Percentiles rank a stretch among this genome's conserved stretches.
Evolutionary conservation across 805 yeast species (phyloP).

Genomic region (Tanozyma kutaoensis): DNA sequence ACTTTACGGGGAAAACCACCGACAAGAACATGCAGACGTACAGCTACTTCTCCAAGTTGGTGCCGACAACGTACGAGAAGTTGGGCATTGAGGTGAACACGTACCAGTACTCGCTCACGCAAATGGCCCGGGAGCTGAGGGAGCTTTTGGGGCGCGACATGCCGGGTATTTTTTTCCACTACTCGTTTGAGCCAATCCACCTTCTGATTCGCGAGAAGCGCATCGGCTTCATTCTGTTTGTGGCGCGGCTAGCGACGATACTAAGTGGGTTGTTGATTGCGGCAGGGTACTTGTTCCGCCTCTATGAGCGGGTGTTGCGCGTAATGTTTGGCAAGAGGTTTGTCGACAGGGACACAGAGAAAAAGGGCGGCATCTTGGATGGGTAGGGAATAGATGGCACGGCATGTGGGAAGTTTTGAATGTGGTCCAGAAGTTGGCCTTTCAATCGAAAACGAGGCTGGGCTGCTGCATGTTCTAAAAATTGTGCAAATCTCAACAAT

Average conservation of each 20-base stretch:
- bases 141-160: too few species aligned
- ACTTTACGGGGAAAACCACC: constrained; percentile 51
- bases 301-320: constrained; percentile 39
- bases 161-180: constrained; percentile 76
- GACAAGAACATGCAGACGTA: constrained; percentile 34
- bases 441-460: too few species aligned
- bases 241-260: constrained; percentile 68
- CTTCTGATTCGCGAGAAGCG: constrained; percentile 59
- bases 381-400: too few species aligned
- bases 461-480: too few species aligned
- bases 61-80: constrained; percentile 67
- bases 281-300: constrained; percentile 51
- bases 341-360: constrained; percentile 35
- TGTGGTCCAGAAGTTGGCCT: too few species aligned
- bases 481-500: too few species aligned
- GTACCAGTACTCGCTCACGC: constrained; percentile 70
- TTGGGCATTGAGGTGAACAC: constrained; percentile 68
- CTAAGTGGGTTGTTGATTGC: constrained; percentile 68
- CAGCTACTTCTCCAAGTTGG: constrained; percentile 63
- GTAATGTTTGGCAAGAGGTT: constrained; percentile 46
- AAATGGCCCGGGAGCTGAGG: constrained; percentile 23
- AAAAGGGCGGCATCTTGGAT: constrained; percentile 21
- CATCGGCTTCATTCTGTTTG: constrained; percentile 64
- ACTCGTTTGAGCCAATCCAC: constrained; percentile 81
- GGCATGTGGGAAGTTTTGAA: too few species aligned